Base-by-base conservation (phyloP, 805 yeast genomes). In the Metschnikowia cubensis region DNA sequence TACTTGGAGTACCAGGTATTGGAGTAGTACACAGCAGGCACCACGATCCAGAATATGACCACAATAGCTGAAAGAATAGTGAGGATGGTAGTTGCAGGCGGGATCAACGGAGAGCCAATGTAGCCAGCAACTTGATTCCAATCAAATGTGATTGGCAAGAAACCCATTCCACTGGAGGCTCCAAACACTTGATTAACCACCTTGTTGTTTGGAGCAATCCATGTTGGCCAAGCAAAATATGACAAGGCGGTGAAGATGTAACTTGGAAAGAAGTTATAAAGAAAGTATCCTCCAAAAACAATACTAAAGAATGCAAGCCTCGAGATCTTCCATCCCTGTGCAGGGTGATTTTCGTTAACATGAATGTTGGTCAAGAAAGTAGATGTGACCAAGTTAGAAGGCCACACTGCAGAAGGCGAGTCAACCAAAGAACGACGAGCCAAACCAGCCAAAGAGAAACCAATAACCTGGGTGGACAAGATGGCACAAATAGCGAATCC, bases 371-470 rank as follows among this genome's bases (percentile, higher is more conserved):
- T 79, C 73, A 68, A 62, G 56, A 83, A 76, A 20, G 86, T 82
- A 25, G 81, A 60, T 4, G 83, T 73, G 46, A 83, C 86, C 61
- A 86, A 71, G 59, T 77, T 77, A 1, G 80, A 65, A 4, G 92
- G 92, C 91, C 91, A 87, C 46, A 84, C 74, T 66, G 83, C 79
- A n/a, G 81, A 70, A 4, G 84, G 76, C 4, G 89, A 85, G 50
- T 78, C 77, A 14, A 85, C 84, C 53, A 85, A 71, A 34, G 83
- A 70, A 55, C 79, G 75, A 55, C 85, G 72, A 37, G 79, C 71
- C 50, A 85, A 47, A 31, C 91, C 91, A 40, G 87, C 88, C 47
- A 82, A 64, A 25, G 86, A 84, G 54, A 82, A 81, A 8, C 91
- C 90, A 46, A 85, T 71, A 55, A 80, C 70, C 62, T 85, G 89